These are phyloP conservation scores for Zarea fungicola DNA, from an alignment of 2,329 filamentous ascomycete species.

Conservation along the genomic window DNA sequence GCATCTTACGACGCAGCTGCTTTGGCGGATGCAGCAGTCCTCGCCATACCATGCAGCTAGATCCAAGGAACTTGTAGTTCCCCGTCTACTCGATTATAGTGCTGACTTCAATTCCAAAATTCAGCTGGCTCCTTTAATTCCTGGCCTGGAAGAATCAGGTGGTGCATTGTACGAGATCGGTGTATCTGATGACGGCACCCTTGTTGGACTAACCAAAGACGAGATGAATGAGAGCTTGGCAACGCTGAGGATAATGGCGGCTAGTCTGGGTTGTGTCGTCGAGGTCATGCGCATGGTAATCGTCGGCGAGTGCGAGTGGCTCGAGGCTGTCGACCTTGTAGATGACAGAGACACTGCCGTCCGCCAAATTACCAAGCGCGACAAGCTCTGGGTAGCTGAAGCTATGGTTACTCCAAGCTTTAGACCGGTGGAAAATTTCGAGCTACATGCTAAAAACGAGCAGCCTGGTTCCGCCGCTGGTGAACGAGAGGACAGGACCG, in stretches of 20 bases:
- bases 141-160: conserved; percentile 85
- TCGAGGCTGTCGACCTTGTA: conserved; percentile 36
- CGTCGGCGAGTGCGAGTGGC: conserved; percentile 81
- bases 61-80: conserved; percentile 68
- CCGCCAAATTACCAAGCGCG: conserved; percentile 25
- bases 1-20: conserved; percentile 86
- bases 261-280: conserved; percentile 81
- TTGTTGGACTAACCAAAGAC: conserved; percentile 82
- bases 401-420: conserved; percentile 76
- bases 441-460: conserved; percentile 3
- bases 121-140: conserved; percentile 54
- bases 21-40: conserved; percentile 94
- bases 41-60: conserved; percentile 84
- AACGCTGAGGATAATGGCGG: conserved; percentile 85
- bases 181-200: conserved; percentile 86
- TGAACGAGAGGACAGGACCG: background rate
- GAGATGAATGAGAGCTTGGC: conserved; percentile 88
- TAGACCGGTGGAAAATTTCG: conserved; percentile 28
- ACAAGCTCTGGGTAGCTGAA: conserved; percentile 80
- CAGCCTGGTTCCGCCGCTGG: background rate
- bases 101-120: conserved; percentile 41
- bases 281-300: conserved; percentile 75
- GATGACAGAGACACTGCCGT: conserved; percentile 22
- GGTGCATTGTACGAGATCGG: conserved; percentile 96
- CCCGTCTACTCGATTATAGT: conserved; percentile 64